Evolutionary conservation across 75 land plant species (phyloP), one percentile per base, ranked within the genome.

Genomic region (Cunninghamia lanceolata): DNA sequence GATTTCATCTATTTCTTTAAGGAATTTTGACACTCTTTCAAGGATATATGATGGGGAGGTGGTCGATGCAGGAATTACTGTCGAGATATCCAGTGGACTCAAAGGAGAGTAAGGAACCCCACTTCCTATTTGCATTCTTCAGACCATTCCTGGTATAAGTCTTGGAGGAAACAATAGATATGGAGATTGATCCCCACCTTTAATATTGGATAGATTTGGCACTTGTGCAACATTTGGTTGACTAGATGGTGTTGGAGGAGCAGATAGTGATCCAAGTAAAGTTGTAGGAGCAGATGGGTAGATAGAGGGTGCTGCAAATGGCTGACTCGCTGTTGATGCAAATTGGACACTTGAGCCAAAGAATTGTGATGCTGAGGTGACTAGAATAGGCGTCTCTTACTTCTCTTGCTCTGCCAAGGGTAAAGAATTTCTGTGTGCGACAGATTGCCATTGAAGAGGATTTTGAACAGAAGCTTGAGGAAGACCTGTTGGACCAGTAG

Each of bases 61-160:
- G 63, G 90, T 92, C 36, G 98, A 95, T 34, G 98, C 92, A 30
- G 99, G 99, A 39, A 98, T 96, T 9, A 94, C 90, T 68, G 99
- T 94, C 9, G 99, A 98, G 34, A 98, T 98, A 87, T 98, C 99
- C 73, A 95, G 87, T 39, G 96, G 96, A 87, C 95, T 96, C 89
- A 98, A 54, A n/a, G 99, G 94, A 15, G 98, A 98, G 88, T 98
- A 98, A 0, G 99, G 99, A 66, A 98, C 99, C 10, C 99, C 99
- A 89, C 96, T 96, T 47, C 99, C 99, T 59, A 98, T 96, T 85
- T 98, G 98, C 98, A 94, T 96, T 88, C 96, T 98, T 77, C 98
- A 82, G 13, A 98, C 95, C 99, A 98, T 98, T 43, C 99, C 99
- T 13, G 98, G 99, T 52, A 98, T 98, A 75, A 98, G 94, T 28